Conservation (phyloP, 345 rosid genomes). For the Gossypium australe region DNA sequence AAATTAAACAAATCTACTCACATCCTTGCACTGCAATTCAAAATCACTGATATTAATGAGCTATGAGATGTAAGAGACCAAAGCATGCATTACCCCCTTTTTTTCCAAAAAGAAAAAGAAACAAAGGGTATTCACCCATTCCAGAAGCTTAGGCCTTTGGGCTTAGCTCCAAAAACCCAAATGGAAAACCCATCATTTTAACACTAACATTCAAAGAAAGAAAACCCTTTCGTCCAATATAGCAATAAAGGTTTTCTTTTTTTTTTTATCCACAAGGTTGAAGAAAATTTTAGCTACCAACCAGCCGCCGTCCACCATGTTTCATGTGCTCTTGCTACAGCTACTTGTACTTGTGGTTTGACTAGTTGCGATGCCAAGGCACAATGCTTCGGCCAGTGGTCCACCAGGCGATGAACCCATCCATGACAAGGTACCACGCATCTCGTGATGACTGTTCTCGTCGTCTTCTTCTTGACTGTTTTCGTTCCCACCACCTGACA, state of each 20-base stretch:
- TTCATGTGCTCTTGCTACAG: slow-evolving; percentile 14
- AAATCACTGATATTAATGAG: neutral
- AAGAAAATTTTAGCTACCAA: neutral
- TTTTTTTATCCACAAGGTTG: neutral
- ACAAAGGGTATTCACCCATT: neutral
- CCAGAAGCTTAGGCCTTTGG: neutral
- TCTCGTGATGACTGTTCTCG: slow-evolving; percentile 25
- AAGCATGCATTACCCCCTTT: neutral
- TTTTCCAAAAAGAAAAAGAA: neutral
- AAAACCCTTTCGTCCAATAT: neutral
- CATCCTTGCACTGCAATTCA: neutral
- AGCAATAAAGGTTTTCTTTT: no score
- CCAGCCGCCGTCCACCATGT: neutral
- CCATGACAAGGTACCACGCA: slow-evolving; percentile 30
- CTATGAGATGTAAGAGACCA: neutral
- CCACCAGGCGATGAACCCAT: slow-evolving; percentile 37
- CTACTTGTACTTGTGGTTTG: slow-evolving; percentile 18
- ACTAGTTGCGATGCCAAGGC: slow-evolving; percentile 34
- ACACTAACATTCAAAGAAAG: neutral
- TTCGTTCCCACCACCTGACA: slow-evolving; percentile 47
- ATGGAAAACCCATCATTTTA: neutral
- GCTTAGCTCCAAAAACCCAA: neutral
- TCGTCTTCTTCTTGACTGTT: slow-evolving; percentile 17
- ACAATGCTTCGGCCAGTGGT: slow-evolving; percentile 45
- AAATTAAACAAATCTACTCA: neutral